phyloP scores from a whole-genome alignment of 2,329 filamentous ascomycete genomes.

The Aureobasidium sp. region DNA sequence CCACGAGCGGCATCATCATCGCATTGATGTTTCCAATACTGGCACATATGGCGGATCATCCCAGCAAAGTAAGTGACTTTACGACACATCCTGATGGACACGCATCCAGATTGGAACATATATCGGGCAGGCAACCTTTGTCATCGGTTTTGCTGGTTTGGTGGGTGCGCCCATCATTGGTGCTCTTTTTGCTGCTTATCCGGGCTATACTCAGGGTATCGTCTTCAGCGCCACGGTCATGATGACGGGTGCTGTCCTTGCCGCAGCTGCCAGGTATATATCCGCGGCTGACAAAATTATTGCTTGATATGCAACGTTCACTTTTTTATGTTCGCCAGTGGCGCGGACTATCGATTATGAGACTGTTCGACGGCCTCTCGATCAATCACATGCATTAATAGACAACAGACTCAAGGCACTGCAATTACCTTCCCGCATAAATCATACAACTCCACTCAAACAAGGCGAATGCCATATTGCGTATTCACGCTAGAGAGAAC shows the following conservation, averaged over 20 bases:
- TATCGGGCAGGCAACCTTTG: conserved; percentile 5
- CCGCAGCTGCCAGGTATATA: not conserved
- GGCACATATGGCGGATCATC: conserved; percentile 2
- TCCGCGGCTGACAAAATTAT: not conserved
- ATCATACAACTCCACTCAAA: no score
- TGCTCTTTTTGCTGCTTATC: not conserved
- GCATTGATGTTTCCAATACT: not conserved
- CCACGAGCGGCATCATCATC: conserved; percentile 3
- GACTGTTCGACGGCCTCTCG: no score
- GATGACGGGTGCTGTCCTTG: not conserved
- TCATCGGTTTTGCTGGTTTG: conserved; percentile 12
- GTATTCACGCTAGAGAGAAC: no score
- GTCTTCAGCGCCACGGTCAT: not conserved
- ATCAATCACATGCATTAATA: no score
- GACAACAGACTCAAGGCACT: no score
- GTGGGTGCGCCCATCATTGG: conserved; percentile 10
- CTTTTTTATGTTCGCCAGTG: not conserved
- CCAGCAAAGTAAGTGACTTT: not conserved
- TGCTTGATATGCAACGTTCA: not conserved
- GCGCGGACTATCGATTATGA: not conserved
- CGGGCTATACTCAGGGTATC: not conserved
- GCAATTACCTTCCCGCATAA: no score
- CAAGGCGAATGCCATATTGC: no score
- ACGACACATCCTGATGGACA: not conserved
- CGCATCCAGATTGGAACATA: not conserved